Conservation (phyloP, 176 grass and related monocot species). For the Alloteropsis semialata region DNA sequence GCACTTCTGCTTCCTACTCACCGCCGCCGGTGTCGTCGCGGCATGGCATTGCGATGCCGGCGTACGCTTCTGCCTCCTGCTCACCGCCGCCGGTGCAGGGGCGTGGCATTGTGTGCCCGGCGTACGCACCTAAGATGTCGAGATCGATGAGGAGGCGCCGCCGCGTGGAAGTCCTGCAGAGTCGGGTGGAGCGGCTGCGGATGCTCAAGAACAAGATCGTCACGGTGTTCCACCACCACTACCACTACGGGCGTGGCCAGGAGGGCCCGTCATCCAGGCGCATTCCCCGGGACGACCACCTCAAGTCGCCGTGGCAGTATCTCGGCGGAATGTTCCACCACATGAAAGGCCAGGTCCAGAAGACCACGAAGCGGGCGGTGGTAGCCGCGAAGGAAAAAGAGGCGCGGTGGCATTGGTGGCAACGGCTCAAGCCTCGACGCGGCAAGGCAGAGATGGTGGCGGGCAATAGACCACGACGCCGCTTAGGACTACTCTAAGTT, state of each 20-base stretch:
- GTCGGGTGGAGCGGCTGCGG: conserved; percentile 26
- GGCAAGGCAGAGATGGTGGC: not conserved
- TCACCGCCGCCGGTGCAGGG: not conserved
- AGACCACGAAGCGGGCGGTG: not conserved
- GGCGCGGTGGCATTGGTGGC: conserved; percentile 48
- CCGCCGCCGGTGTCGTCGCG: not conserved
- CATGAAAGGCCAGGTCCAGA: conserved; percentile 4
- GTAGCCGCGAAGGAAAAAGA: not conserved
- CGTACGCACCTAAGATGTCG: not conserved
- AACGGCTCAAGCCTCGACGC: conserved; percentile 22
- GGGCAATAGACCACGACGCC: conserved; percentile 19
- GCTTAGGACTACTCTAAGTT: too few species aligned
- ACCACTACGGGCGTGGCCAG: conserved; percentile 3
- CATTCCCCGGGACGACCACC: not conserved
- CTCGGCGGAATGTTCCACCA: conserved; percentile 34
- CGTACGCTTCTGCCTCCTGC: too few species aligned
- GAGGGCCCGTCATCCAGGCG: not conserved
- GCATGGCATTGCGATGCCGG: not conserved
- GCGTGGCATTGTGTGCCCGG: not conserved
- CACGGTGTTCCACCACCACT: conserved; percentile 60
- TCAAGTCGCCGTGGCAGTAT: conserved; percentile 42
- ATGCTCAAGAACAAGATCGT: conserved; percentile 54
- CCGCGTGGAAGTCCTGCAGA: not conserved
- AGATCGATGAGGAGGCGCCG: not conserved
- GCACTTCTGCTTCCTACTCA: not conserved